Evolutionary conservation across 2,329 filamentous ascomycete genomes (phyloP).

Genomic region (Zopfia rhizophila): DNA sequence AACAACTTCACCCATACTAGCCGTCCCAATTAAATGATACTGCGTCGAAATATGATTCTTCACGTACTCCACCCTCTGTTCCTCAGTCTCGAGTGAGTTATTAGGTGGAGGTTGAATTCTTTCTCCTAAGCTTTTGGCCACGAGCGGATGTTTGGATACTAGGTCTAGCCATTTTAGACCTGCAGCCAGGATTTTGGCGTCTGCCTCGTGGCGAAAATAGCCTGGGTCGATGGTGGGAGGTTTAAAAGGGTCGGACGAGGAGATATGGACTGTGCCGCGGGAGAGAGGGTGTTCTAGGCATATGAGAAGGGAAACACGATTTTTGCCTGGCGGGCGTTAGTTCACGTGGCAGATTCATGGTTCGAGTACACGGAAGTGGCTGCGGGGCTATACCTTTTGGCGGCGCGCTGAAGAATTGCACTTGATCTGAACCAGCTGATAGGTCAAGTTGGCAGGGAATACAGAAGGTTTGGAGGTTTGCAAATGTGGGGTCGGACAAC

Average conservation of each 20-base stretch:
- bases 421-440: constrained; percentile 35
- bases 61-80: too few relatives aligned
- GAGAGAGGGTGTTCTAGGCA: constrained; percentile 31
- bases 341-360: too few relatives aligned
- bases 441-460: constrained; percentile 45
- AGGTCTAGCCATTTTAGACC: too few relatives aligned
- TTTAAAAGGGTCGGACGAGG: constrained; percentile 38
- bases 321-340: too few relatives aligned
- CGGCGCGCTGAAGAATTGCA: constrained; percentile 43
- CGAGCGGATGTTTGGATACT: constrained; percentile 38
- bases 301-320: constrained; percentile 25
- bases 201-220: constrained; percentile 49
- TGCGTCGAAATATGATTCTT: constrained; percentile 17
- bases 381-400: too few relatives aligned
- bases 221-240: constrained; percentile 51
- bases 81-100: too few relatives aligned
- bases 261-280: constrained; percentile 38
- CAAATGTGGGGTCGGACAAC: constrained; percentile 22
- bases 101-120: too few relatives aligned
- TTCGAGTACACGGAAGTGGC: constrained; percentile 5
- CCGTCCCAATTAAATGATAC: too few relatives aligned
- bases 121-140: constrained; percentile 19
- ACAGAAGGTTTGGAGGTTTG: constrained; percentile 31
- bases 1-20: too few relatives aligned
- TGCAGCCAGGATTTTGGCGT: too few relatives aligned